Evolutionary conservation across 169 alveolate genomes (phyloP).

Genomic region (Hepatocystis sp.): DNA sequence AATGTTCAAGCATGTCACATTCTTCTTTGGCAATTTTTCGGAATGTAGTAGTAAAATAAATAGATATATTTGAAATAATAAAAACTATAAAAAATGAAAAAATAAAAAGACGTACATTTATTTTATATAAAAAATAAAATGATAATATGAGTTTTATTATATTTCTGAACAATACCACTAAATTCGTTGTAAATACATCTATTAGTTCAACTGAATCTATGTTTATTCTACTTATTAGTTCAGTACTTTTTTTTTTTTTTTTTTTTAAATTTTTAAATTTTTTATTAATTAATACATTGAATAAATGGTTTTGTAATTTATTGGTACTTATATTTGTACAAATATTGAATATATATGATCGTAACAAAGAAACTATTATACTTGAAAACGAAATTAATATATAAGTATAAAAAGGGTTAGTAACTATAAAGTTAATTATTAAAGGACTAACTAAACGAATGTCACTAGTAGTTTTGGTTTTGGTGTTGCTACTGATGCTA

Average conservation of each 20-base stretch:
- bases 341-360: constrained; percentile 48
- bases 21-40: constrained; percentile 68
- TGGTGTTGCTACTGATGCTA: too few relatives aligned
- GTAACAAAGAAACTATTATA: constrained; percentile 31
- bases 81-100: constrained; percentile 50
- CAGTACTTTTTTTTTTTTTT: constrained; percentile 64
- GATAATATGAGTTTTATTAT: constrained; percentile 44
- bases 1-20: constrained; percentile 34
- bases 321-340: constrained; percentile 69
- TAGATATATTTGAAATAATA: constrained; percentile 43
- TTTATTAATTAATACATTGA: constrained; percentile 39
- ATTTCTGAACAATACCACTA: constrained; percentile 50
- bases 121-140: constrained; percentile 62
- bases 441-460: constrained; percentile 14
- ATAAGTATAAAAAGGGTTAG: constrained; percentile 42
- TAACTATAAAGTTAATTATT: constrained; percentile 1
- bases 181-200: constrained; percentile 59
- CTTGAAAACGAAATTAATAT: constrained; percentile 27
- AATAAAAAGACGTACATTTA: constrained; percentile 34
- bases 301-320: constrained; percentile 38
- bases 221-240: constrained; percentile 55
- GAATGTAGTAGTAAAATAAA: constrained; percentile 39
- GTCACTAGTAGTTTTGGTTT: too few relatives aligned
- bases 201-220: constrained; percentile 58
- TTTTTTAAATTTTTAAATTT: constrained; percentile 37